Evolutionary conservation across 495 filamentous ascomycete genomes (phyloP).

Genomic region (Xylaria castorea): DNA sequence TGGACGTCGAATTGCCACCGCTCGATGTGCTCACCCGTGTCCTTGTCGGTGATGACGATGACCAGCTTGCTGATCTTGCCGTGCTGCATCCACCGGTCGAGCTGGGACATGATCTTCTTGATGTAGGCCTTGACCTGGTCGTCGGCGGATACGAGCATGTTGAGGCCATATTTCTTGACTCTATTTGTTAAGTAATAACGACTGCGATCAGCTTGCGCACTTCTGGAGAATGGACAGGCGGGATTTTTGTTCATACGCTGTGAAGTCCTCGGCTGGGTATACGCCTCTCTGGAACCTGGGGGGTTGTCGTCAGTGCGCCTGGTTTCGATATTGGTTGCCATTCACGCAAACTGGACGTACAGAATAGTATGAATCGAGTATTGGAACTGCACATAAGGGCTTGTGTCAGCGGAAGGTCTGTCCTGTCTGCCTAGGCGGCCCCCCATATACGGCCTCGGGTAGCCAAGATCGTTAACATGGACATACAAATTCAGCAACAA

Average conservation of each 20-base stretch:
- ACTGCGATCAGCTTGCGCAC: background rate
- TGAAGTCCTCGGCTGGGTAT: conserved; percentile 98
- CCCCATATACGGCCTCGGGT: background rate
- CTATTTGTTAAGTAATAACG: conserved; percentile 43
- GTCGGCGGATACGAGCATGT: conserved; percentile 94
- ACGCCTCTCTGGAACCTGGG: conserved; percentile 92
- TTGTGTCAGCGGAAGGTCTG: background rate
- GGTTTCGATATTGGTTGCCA: background rate
- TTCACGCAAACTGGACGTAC: conserved; percentile 47
- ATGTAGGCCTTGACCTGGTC: conserved; percentile 99
- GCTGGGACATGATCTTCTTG: conserved; percentile 96
- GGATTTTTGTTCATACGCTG: conserved; percentile 66
- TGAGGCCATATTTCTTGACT: conserved; percentile 99
- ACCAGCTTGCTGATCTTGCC: conserved; percentile 97
- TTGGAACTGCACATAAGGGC: conserved; percentile 70
- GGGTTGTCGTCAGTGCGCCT: conserved; percentile 25
- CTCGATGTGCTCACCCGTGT: conserved; percentile 94
- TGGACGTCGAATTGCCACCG: conserved; percentile 98
- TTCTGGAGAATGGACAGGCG: background rate
- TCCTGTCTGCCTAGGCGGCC: background rate
- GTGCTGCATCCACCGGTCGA: conserved; percentile 94
- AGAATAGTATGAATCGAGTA: conserved; percentile 97
- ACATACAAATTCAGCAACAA: conserved; percentile 93
- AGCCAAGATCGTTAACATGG: background rate
- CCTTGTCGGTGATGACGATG: conserved; percentile 93